Conservation (phyloP, 2,329 filamentous ascomycete species). For the Sclerotiophoma versabilis region DNA sequence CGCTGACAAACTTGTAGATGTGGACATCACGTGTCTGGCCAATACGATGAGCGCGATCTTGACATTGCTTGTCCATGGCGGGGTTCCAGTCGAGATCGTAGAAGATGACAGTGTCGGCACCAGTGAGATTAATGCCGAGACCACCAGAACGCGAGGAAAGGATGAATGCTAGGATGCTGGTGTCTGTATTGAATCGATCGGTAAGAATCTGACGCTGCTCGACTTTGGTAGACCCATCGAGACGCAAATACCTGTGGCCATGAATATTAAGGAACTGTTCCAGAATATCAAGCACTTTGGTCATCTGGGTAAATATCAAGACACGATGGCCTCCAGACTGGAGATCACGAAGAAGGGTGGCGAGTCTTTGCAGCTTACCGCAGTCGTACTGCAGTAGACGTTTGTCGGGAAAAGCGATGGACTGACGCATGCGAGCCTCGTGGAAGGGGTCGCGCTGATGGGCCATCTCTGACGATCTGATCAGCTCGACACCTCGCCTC, state of each 20-base stretch:
- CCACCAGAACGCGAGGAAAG: constrained; percentile 93
- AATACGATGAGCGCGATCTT: constrained; percentile 96
- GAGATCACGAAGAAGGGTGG: constrained; percentile 82
- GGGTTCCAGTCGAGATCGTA: constrained; percentile 99
- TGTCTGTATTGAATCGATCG: constrained; percentile 95
- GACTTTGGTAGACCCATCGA: constrained; percentile 96
- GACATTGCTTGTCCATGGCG: constrained; percentile 99
- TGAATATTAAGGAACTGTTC: constrained; percentile 99
- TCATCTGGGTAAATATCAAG: constrained; percentile 99
- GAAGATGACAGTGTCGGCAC: constrained; percentile 97
- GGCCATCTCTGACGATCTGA: constrained; percentile 63
- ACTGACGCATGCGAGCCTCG: constrained; percentile 87
- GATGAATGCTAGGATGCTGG: constrained; percentile 92
- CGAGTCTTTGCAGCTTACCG: constrained; percentile 91
- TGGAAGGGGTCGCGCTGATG: constrained; percentile 82
- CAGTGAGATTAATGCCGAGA: constrained; percentile 93
- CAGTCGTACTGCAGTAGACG: constrained; percentile 97
- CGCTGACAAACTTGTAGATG: constrained; percentile 76
- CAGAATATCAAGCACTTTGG: constrained; percentile 94
- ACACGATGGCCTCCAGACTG: constrained; percentile 91
- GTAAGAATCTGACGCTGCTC: constrained; percentile 95
- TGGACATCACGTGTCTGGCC: constrained; percentile 97
- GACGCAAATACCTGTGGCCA: constrained; percentile 91
- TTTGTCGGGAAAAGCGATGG: constrained; percentile 96
- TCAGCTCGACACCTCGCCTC: constrained; percentile 63